phyloP scores from a whole-genome alignment of 1,284 basidiomycete genomes.

The Cryptococcus sp. region DNA sequence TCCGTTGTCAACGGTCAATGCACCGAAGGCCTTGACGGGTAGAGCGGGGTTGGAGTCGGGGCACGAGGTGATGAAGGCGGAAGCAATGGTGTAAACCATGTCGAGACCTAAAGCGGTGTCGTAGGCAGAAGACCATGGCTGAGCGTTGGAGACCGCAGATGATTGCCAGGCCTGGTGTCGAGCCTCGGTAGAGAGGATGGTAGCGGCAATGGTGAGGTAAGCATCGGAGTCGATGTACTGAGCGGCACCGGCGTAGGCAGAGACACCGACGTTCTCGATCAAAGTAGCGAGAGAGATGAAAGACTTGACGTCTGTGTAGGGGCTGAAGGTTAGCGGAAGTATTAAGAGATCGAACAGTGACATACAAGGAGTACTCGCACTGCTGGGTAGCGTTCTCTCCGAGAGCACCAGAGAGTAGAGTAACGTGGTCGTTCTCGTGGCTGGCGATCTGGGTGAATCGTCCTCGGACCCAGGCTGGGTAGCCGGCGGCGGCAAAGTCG shows the following conservation, averaged over 20 bases:
- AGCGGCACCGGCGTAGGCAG: constrained; percentile 36
- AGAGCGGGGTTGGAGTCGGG: constrained; percentile 47
- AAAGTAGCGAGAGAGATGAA: constrained; percentile 41
- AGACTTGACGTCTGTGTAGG: constrained; percentile 56
- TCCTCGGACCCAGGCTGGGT: constrained; percentile 34
- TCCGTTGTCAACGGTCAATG: constrained; percentile 37
- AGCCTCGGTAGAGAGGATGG: constrained; percentile 57
- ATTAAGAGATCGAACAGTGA: not conserved
- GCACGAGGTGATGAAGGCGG: constrained; percentile 39
- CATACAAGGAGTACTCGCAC: constrained; percentile 29
- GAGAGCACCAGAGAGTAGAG: constrained; percentile 54
- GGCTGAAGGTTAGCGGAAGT: constrained; percentile 10
- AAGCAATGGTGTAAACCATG: constrained; percentile 46
- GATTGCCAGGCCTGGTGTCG: constrained; percentile 59
- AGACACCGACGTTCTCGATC: constrained; percentile 73
- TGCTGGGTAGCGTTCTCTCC: constrained; percentile 52
- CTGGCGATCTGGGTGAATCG: constrained; percentile 53
- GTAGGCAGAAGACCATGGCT: constrained; percentile 56
- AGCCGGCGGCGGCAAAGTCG: constrained; percentile 62
- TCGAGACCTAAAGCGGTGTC: constrained; percentile 53
- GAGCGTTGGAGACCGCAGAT: constrained; percentile 51
- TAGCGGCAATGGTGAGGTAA: constrained; percentile 55
- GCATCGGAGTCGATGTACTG: constrained; percentile 22
- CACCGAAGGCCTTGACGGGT: constrained; percentile 49
- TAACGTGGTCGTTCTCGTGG: constrained; percentile 59